Evolutionary conservation across 805 yeast genomes (phyloP).

Genomic region (Allodekkera sacchari): DNA sequence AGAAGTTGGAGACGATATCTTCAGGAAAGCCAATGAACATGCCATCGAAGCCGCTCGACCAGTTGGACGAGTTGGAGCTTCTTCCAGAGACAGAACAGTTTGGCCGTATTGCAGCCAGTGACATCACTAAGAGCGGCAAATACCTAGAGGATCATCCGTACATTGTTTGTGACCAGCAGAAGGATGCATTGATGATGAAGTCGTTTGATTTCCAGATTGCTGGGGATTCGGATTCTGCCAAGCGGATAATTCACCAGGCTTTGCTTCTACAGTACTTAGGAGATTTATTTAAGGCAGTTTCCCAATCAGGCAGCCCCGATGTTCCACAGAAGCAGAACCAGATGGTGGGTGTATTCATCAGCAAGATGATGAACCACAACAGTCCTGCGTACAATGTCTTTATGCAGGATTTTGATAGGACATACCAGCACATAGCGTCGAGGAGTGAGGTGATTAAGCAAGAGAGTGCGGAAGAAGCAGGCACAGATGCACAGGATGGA

Average conservation of each 20-base stretch:
- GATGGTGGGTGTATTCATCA: conserved; percentile 62
- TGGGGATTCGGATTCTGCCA: conserved; percentile 45
- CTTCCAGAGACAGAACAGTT: conserved; percentile 60
- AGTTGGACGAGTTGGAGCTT: conserved; percentile 43
- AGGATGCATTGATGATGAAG: conserved; percentile 86
- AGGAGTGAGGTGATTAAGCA: conserved; percentile 63
- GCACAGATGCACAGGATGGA: conserved; percentile 28
- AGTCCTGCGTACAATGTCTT: conserved; percentile 68
- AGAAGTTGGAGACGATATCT: conserved; percentile 1
- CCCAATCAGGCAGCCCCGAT: conserved; percentile 14
- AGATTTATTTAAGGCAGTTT: conserved; percentile 21
- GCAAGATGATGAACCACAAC: conserved; percentile 34
- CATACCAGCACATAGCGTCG: conserved; percentile 62
- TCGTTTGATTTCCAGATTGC: conserved; percentile 79
- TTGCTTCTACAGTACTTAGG: conserved; percentile 60
- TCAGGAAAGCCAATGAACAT: conserved; percentile 4
- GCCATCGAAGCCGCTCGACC: conserved; percentile 25
- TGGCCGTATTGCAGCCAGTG: conserved; percentile 43
- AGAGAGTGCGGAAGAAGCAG: conserved; percentile 33
- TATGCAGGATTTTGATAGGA: conserved; percentile 61
- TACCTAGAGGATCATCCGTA: conserved; percentile 51
- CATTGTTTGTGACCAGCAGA: conserved; percentile 75
- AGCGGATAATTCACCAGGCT: conserved; percentile 71
- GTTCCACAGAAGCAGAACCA: conserved; percentile 22
- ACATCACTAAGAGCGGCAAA: conserved; percentile 41